These are phyloP conservation scores for Talaromyces liani DNA, from an alignment of 495 filamentous ascomycete species.

Conservation along the genomic window DNA sequence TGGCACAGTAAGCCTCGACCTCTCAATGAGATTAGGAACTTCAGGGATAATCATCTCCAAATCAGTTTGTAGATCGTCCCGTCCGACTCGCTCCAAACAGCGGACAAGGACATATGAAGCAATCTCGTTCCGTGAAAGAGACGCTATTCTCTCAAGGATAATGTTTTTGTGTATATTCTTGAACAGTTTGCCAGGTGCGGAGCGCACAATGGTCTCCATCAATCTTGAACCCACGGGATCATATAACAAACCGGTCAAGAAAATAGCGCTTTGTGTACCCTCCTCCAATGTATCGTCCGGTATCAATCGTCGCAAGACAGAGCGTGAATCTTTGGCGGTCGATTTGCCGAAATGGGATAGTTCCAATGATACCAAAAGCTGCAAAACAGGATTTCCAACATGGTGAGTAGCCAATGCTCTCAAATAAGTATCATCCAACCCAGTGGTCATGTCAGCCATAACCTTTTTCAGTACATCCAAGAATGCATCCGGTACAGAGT, in stretches of 20 bases:
- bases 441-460: slow-evolving; percentile 61
- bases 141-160: slow-evolving; percentile 67
- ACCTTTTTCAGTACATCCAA: slow-evolving; percentile 66
- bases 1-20: slow-evolving; percentile 67
- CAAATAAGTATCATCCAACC: slow-evolving; percentile 64
- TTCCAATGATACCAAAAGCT: slow-evolving; percentile 79
- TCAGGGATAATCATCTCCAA: slow-evolving; percentile 61
- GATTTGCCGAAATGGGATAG: slow-evolving; percentile 61
- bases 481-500: slow-evolving; percentile 73
- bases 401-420: slow-evolving; percentile 78
- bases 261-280: slow-evolving; percentile 52
- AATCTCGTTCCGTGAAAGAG: slow-evolving; percentile 77
- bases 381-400: slow-evolving; percentile 81
- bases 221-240: slow-evolving; percentile 83
- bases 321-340: slow-evolving; percentile 49
- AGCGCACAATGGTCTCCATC: slow-evolving; percentile 72
- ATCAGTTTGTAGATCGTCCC: slow-evolving; percentile 69
- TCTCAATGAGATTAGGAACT: slow-evolving; percentile 60
- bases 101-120: slow-evolving; percentile 76
- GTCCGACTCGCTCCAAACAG: slow-evolving; percentile 72
- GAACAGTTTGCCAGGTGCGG: slow-evolving; percentile 80
- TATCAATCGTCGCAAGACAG: slow-evolving; percentile 53
- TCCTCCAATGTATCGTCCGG: slow-evolving; percentile 56
- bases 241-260: slow-evolving; percentile 81
- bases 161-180: slow-evolving; percentile 70